Evolutionary conservation across 2,329 filamentous ascomycete genomes (phyloP).

Genomic region (Corynespora cassiicola): DNA sequence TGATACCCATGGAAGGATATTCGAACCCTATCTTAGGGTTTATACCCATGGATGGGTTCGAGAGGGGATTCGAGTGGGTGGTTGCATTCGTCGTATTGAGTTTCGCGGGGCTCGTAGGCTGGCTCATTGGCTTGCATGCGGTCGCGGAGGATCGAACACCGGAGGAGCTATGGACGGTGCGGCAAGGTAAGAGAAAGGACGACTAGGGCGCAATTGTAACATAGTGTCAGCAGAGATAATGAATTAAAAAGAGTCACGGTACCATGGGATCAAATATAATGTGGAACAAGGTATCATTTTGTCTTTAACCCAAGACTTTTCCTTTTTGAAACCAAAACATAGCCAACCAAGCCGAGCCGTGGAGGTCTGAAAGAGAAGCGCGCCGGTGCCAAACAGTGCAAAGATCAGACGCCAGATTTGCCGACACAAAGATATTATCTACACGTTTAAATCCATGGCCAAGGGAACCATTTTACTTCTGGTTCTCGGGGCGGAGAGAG

Average conservation of each 20-base stretch:
- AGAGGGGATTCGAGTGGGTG: too few species aligned
- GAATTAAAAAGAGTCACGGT: not conserved
- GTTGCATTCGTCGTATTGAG: too few species aligned
- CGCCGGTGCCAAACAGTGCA: not conserved
- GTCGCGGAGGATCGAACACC: constrained; percentile 18
- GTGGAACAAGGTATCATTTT: constrained; percentile 17
- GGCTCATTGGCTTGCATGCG: too few species aligned
- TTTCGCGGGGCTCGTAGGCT: too few species aligned
- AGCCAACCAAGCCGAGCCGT: too few species aligned
- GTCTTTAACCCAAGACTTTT: too few species aligned
- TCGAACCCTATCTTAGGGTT: too few species aligned
- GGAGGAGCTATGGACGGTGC: constrained; percentile 13
- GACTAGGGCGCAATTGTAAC: too few species aligned
- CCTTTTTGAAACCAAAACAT: too few species aligned
- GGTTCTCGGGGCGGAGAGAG: constrained; percentile 48
- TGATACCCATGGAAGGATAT: constrained; percentile 15
- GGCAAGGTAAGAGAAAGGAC: constrained; percentile 3
- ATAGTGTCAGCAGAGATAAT: not conserved
- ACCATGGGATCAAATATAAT: not conserved
- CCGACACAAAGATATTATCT: not conserved
- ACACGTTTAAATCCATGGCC: not conserved
- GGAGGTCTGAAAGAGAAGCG: too few species aligned
- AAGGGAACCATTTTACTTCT: too few species aligned
- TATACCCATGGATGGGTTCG: too few species aligned
- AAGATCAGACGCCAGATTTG: not conserved